Base-by-base conservation (phyloP, 169 alveolate genomes). In the Plasmodium sp. region DNA sequence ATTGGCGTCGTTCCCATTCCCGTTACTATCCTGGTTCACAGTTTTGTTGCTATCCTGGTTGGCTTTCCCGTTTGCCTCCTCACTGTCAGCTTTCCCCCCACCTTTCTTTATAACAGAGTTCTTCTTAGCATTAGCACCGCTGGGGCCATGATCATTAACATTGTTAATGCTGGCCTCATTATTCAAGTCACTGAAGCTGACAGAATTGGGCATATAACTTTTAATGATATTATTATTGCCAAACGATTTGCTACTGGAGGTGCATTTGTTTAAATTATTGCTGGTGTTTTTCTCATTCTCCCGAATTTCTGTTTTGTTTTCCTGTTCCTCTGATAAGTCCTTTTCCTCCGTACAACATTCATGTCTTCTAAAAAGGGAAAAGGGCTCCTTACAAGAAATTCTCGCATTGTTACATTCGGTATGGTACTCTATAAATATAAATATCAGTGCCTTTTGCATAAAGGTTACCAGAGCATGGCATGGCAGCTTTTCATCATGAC, bases 381-480 rank as follows among this genome's bases (percentile, higher is more conserved):
- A 97, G 18, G 98, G 96, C 77, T 97, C 98, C 41, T 97, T 98
- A 94, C 98, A 97, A 27, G 79, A 88, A 45, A 96, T 95, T 75
- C 90, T 96, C 31, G 96, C 94, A 10, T 95, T 96, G 75, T 96
- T 67, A 31, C n/a, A 97, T 31, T 97, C 98, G 12, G 98, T 97
- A 96, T 97, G 99, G 77, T 96, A 97, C 92, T 97, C 99, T 51
- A 97, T 82, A 82, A 97, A 97, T 43, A 97, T 96, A 92, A 95
- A 97, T 43, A 97, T 95, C 95, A 97, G 86, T n/a, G 99, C 98
- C 94, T 97, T 97, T 94, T 97, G 99, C 93, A 97, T 94, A 36
- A 97, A 96, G 18, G 98, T 96, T 36, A 97, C 97, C 71, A 97
- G 88, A 34, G 99, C 98, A 86, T 96, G 96, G 14, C 98, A 97